Evolutionary conservation across 192 early-diverging fungal genomes (phyloP), one percentile per base, ranked within the genome.

Genomic region (Backusella tuberculispora): DNA sequence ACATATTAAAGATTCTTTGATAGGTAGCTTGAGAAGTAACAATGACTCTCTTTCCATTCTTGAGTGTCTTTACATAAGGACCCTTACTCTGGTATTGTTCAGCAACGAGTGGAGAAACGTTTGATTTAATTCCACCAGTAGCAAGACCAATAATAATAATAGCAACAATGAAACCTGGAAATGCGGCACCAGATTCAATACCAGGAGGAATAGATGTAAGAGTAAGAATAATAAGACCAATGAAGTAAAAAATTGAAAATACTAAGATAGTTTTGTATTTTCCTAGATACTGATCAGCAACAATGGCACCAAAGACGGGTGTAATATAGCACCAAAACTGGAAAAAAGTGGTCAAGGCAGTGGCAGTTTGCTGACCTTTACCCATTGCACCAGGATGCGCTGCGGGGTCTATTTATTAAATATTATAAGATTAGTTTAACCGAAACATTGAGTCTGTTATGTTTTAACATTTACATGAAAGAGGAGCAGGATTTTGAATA

Each of bases 1-100:
- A 96, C 89, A 88, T 93, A 76, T 91, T 92, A 83, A 94, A 96
- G 53, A 96, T 90, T 14, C 85, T 87, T 83, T 95, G 91, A 42
- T 91, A 78, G 1, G 93, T 93, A 66, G 90, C 83, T 75, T 84
- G 83, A 56, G 90, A 90, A 75, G 90, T 86, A 8, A 93, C 87
- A 50, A 93, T 85, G 14, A 92, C 91, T 19, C 78, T 80, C 21
- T 87, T 80, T 9, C 90, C 91, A 38, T 76, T 86, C 56, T 85
- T 85, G 34, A 88, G 80, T 44, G 74, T 87, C 68, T 86, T 89
- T 71, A 92, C 85, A 56, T 83, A 90, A n/a, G 89, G 80, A 17
- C 84, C 79, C 71, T 79, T 84, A 6, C 83, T 85, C 4, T 70
- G 76, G 71, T 86, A 83, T 78, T 95, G 93, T 69, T 95, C 93